Base-by-base conservation (phyloP, 352 stramenopile species). In the Phytophthora pistaciae region DNA sequence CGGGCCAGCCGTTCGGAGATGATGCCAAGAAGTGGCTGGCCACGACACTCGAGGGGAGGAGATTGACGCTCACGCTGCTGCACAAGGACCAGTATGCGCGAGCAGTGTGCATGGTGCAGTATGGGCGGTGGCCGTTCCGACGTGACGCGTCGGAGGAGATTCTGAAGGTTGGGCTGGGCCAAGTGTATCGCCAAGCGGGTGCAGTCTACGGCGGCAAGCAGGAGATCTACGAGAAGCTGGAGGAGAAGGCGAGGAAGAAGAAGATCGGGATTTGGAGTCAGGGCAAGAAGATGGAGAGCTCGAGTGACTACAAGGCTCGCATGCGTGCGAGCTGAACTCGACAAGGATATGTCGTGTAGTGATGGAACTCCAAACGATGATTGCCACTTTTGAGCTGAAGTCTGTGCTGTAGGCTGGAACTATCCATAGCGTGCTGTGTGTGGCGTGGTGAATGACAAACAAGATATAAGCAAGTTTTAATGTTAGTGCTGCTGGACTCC, bases 61-160 rank as follows among this genome's bases (percentile, higher is more conserved):
- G 74, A 25, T 77, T 97, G 27, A 91, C 77, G 60, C 76, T 97
- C 46, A 95, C 85, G 55, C 69, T 97, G 56, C 78, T 96, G 58
- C 79, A 92, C 54, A 92, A 92, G 60, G 91, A 97, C 67, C 91
- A 97, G 67, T 95, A 94, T 64, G 76, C 84, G n/a, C 86, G 88
- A 29, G 85, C 90, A 1, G 85, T 96, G 61, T 95, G 87, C 60
- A 85, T 91, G 84, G 90, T 96, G 40, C 77, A 94, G 67, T 94
- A 95, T 49, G 87, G 87, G 0, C 66, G 65, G 21, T 95, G 83
- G 85, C 87, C 88, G n/a, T 95, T 95, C 77, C 79, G 79, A 49
- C 85, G 80, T 49, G 92, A 97, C 63, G 83, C 77, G 27, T 95
- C 87, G 18, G 88, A 91, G 58, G 90, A 96, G 77, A 83, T 97